These are phyloP conservation scores for Sugiyamaella lignohabitans DNA, from an alignment of 805 yeast species.

Conservation along the genomic window DNA sequence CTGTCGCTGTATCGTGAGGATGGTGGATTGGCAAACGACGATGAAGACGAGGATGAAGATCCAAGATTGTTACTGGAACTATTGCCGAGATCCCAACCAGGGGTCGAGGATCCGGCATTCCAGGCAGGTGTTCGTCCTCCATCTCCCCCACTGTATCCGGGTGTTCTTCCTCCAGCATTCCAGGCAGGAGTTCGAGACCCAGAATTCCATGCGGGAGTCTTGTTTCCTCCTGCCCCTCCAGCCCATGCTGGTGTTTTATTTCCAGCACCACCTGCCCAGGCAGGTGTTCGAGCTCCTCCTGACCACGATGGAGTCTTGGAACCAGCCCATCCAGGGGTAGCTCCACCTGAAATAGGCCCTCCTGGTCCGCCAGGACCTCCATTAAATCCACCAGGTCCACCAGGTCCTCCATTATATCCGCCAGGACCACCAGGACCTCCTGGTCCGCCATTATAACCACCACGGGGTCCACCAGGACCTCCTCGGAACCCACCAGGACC, in stretches of 20 bases:
- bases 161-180: constrained; percentile 20
- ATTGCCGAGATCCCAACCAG: constrained; percentile 39
- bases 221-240: constrained; percentile 34
- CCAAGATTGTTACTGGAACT: constrained; percentile 34
- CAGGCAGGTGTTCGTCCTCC: constrained; percentile 39
- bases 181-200: constrained; percentile 43
- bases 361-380: constrained; percentile 20
- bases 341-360: not conserved
- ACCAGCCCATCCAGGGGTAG: constrained; percentile 33
- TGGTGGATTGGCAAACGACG: too few species aligned
- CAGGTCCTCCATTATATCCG: constrained; percentile 23
- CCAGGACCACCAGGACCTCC: constrained; percentile 5
- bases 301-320: constrained; percentile 37
- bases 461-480: constrained; percentile 5
- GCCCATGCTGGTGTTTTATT: constrained; percentile 39
- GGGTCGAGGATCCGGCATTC: constrained; percentile 38
- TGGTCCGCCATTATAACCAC: not conserved
- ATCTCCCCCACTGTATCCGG: constrained; percentile 9
- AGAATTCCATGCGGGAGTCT: constrained; percentile 31
- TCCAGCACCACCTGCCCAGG: constrained; percentile 43
- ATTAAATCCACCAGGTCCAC: constrained; percentile 17
- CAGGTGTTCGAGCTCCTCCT: constrained; percentile 44
- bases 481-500: not conserved
- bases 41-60: constrained; percentile 26
- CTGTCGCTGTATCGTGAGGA: constrained; percentile 22